Percentiles rank a stretch among this genome's conserved stretches.
Conservation (phyloP, 306 rosid species). For the Dalbergia cultrata region DNA sequence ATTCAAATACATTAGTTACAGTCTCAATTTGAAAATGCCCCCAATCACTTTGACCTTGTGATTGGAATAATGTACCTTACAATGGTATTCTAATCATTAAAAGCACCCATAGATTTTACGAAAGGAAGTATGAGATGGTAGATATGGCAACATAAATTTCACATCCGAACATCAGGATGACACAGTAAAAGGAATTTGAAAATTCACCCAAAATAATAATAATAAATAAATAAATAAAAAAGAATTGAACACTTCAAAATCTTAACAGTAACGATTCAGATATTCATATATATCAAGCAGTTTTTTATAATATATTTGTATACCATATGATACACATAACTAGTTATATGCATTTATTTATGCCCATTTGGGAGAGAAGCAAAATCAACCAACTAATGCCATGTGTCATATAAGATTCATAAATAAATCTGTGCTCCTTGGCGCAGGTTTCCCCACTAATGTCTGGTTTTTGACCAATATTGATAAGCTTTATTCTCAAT, state of each 20-base stretch:
- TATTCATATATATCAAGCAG: neutral
- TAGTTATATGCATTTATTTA: neutral
- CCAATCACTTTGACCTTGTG: conserved; percentile 36
- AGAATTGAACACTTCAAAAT: neutral
- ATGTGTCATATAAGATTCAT: neutral
- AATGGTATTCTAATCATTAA: conserved; percentile 33
- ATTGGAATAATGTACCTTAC: conserved; percentile 34
- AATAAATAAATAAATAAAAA: conserved; percentile 14
- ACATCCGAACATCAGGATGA: too few species aligned
- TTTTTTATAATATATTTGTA: neutral
- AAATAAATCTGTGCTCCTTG: neutral
- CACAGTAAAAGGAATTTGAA: too few species aligned
- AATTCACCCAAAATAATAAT: too few species aligned
- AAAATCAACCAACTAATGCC: conserved; percentile 9
- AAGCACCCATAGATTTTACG: conserved; percentile 47
- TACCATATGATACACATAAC: conserved; percentile 20
- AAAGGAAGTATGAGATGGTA: conserved; percentile 22
- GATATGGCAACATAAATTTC: conserved; percentile 34
- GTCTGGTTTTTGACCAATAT: neutral
- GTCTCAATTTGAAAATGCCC: conserved; percentile 26
- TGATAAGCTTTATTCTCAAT: neutral
- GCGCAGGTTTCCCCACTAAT: neutral
- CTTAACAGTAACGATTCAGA: neutral
- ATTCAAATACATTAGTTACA: conserved; percentile 10
- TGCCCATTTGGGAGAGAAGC: neutral